Evolutionary conservation across 1,139 yeast species (phyloP), one percentile per base, ranked within the genome.

Genomic region (Protomyces macrosporus): DNA sequence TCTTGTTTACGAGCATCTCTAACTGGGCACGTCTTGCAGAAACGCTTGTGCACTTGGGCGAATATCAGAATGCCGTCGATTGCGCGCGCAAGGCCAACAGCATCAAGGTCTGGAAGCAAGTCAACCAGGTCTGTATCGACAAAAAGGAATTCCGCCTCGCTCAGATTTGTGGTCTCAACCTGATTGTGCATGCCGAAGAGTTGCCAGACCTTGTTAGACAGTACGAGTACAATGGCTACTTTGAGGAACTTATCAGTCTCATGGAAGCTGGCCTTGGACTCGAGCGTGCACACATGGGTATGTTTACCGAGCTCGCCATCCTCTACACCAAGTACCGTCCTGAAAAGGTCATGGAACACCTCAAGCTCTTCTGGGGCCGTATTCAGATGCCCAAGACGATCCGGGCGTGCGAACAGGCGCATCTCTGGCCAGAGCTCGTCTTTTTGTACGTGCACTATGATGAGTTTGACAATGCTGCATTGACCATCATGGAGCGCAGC

Each of bases 261-360:
- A 90, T 93, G 72, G 98, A 93, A 78, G 95, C 90, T 71, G 98
- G 98, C 70, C 82, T 93, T 67, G 95, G 96, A 60, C 83, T 93
- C 71, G 99, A 93, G 80, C 88, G 98, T 75, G 98, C 99, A 48
- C 98, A 95, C 75, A 93, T 93, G 98, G 98, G 98, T 72, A 93
- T 93, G 98, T 93, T 95, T 75, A 93, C 99, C 9, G 97, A 91
- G 76, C 82, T 95, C 73, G 97, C 98, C 23, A 82, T 89, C 63
- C 81, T 93, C 71, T 93, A 93, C 79, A 83, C 95, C 70, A 93
- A 91, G 76, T 93, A 91, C 77, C 84, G 85, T 68, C 97, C 98
- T 53, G 89, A 86, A 66, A 87, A 86, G 77, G 89, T 95, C 61
- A 88, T 90, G 90, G 98, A 93, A 77, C 98, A 93, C 77, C 82